These are phyloP conservation scores for Coccomyxa sp. DNA, from an alignment of 139 green algal species.

Conservation along the genomic window DNA sequence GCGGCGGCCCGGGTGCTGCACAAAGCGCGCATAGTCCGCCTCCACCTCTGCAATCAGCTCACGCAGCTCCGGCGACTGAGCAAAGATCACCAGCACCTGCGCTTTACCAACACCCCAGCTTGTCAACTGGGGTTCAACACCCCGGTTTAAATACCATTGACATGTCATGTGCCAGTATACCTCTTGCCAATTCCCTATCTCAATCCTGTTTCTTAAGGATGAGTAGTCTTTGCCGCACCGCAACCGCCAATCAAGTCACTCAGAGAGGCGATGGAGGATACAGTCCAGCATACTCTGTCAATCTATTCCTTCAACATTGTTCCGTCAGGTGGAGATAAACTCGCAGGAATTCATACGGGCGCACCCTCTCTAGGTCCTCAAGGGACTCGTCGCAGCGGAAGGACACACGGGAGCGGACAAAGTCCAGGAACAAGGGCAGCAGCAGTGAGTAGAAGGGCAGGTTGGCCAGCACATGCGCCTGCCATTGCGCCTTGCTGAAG, in stretches of 20 bases:
- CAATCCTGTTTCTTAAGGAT: too few relatives aligned
- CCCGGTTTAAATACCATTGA: too few relatives aligned
- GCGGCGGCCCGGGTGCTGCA: slow-evolving; percentile 16
- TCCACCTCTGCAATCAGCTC: slow-evolving; percentile 50
- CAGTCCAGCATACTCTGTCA: too few relatives aligned
- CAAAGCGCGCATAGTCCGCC: slow-evolving; percentile 33
- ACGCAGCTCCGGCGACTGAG: slow-evolving; percentile 27
- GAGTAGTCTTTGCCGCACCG: too few relatives aligned
- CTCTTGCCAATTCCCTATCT: too few relatives aligned
- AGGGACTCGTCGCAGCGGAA: slow-evolving; percentile 13
- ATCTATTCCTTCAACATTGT: too few relatives aligned
- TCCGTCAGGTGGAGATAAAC: too few relatives aligned
- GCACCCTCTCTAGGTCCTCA: not conserved
- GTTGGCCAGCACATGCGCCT: slow-evolving; percentile 64
- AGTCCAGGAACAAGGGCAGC: slow-evolving; percentile 67
- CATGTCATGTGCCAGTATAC: too few relatives aligned
- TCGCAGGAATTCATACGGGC: too few relatives aligned
- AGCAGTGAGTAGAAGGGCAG: slow-evolving; percentile 76
- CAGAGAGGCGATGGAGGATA: too few relatives aligned
- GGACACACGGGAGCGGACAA: slow-evolving; percentile 23
- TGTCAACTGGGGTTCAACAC: too few relatives aligned
- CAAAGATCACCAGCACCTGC: slow-evolving; percentile 32
- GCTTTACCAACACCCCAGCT: not conserved
- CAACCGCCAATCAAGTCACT: too few relatives aligned
- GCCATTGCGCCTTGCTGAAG: slow-evolving; percentile 54